Base-by-base conservation (phyloP, 495 filamentous ascomycete genomes). In the Oidiodendron maius region DNA sequence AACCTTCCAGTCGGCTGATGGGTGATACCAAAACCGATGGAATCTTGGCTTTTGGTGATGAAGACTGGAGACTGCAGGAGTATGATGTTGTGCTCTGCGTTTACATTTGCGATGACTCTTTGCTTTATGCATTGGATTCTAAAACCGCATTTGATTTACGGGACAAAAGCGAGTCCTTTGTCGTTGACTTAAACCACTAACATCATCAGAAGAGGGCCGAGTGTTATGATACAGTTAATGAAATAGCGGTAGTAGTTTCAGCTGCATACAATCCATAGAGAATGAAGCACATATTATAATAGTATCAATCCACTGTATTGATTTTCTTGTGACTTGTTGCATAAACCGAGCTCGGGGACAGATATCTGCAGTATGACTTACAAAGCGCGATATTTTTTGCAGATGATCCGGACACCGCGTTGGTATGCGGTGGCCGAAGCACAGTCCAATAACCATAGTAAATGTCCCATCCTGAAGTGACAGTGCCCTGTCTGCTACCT, bases 1-100 rank as follows among this genome's bases (percentile, higher is more conserved):
- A 81, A 80, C 53, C 69, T 96, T 24, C 91, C 90, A 9, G 30
- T 50, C 24, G 64, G 60, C 51, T 70, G 24, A 53, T 52, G 50
- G 46, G 55, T 58, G 50, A 44, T 53, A 30, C 53, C 52, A 52
- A 35, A 24, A 25, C 18, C 21, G 20, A 18, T 18, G 13, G 45
- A 34, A 40, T 34, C 32, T n/a, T 37, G 32, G 30, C 8, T 23
- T 41, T 13, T 21, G 11, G 28, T 8, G 10, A 3, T 50, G 40
- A 24, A 18, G 3, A 36, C 15, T 25, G 16, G 10, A 15, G 40
- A 42, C 18, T 42, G 22, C 15, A 23, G 4, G 3, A 12, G 26
- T 36, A 17, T 34, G 3, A 32, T 23, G 11, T 20, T 47, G 36
- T 17, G 9, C 46, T 43, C 43, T 51, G 44, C 46, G 20, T 51